Evolutionary conservation across 495 filamentous ascomycete species (phyloP).

Genomic region (Neurospora discreta): DNA sequence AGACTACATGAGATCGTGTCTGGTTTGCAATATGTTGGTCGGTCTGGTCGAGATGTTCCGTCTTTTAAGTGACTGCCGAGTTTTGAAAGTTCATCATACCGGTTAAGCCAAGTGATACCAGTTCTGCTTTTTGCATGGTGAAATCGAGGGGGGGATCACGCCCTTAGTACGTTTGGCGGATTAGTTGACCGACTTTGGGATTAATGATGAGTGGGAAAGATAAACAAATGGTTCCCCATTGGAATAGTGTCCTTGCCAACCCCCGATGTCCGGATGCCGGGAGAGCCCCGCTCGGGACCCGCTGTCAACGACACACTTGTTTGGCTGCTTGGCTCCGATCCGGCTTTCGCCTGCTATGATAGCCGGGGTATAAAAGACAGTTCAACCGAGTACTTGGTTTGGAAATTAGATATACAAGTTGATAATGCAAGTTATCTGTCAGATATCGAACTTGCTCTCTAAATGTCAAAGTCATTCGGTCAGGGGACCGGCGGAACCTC

Average conservation of each 20-base stretch:
- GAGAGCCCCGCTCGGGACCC: neutral
- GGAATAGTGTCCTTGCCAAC: neutral
- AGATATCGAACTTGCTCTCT: neutral
- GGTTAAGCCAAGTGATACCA: neutral
- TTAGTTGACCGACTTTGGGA: neutral
- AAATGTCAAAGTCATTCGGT: neutral
- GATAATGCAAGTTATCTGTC: neutral
- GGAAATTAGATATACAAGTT: neutral
- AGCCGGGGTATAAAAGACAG: neutral
- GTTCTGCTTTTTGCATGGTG: neutral
- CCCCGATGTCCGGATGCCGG: neutral
- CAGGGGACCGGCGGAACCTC: neutral
- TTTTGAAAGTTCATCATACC: neutral
- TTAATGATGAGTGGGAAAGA: neutral
- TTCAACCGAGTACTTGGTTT: neutral
- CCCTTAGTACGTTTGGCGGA: neutral
- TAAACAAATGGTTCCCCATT: neutral
- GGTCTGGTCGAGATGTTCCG: neutral
- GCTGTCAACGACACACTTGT: neutral
- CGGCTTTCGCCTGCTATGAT: neutral
- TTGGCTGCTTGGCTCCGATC: neutral
- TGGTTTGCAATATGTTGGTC: neutral
- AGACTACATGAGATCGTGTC: neutral
- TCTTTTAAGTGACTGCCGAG: neutral
- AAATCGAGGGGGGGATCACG: neutral